Base-by-base conservation (phyloP, 164 flowering plant species). In the Nymphaea thermarum region DNA sequence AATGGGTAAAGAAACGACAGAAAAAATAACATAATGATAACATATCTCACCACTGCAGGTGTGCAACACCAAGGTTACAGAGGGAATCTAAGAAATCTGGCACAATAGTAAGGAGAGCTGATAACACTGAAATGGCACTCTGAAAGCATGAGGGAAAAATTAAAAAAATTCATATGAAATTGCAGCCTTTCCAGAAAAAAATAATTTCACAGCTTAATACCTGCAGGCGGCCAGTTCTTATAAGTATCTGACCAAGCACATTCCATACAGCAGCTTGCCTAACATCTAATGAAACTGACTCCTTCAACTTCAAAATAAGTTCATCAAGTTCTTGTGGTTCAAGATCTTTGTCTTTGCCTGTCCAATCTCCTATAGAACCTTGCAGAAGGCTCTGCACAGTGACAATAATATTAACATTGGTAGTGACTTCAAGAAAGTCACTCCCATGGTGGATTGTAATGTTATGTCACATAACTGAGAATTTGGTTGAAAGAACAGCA, bases 251-350 rank as follows among this genome's bases (percentile, higher is more conserved):
- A 65, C 98, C 97, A 43, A 93, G 81, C 17, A 88, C 83, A 70
- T 91, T 93, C 98, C 98, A 93, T 7, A 93, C 78, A 78, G 85
- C 75, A 57, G 91, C 86, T 72, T 89, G 97, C 72, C 94, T 86
- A 73, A 83, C 60, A 80, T 93, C 96, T 66, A 80, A 79, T 67
- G 82, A 77, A 76, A 87, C 75, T 5, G 97, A 83, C 71, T 87
- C 87, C 81, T 83, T 91, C 67, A 93, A 62, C 76, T 86, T 91
- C 14, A 75, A 74, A 76, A 86, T 70, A 59, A 88, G 77, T 61
- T 83, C 91, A 59, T 89, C 91, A 66, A 91, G 86, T 74, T 91
- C 96, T 76, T 84, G 82, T 67, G 76, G 74, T 65, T 80, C 91
- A 67, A 93, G 83, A 73, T 89, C 96, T 81, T 85, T 84, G 64